Evolutionary conservation across 2,329 filamentous ascomycete genomes (phyloP).

Genomic region (Sporothrix brasiliensis): DNA sequence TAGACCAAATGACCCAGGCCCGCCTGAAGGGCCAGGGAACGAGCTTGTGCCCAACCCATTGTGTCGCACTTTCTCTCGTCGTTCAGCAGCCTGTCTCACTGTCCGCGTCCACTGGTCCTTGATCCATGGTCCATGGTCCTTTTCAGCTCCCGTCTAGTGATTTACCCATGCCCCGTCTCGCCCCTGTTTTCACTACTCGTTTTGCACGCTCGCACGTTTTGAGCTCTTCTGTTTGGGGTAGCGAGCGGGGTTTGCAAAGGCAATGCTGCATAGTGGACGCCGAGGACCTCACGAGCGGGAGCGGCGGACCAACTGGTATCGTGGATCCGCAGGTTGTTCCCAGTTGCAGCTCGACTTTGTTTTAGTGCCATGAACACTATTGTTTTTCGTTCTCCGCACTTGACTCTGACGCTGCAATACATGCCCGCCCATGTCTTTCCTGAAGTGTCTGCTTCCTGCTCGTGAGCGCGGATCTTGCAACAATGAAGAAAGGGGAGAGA

Average conservation of each 20-base stretch:
- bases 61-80: slow-evolving; percentile 14
- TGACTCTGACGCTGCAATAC: neutral
- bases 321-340: neutral
- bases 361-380: neutral
- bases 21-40: neutral
- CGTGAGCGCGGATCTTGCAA: too few species aligned
- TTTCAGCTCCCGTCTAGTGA: neutral
- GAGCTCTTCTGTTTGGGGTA: slow-evolving; percentile 24
- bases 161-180: neutral
- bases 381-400: neutral
- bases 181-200: slow-evolving; percentile 9
- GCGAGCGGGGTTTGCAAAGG: slow-evolving; percentile 11
- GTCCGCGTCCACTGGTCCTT: neutral
- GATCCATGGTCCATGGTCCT: slow-evolving; percentile 1
- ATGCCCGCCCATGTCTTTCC: too few species aligned
- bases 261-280: neutral
- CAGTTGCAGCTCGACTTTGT: neutral
- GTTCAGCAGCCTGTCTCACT: slow-evolving; percentile 7
- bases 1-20: neutral
- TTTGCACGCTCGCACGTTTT: slow-evolving; percentile 27
- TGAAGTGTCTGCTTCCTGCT: too few species aligned
- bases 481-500: too few species aligned
- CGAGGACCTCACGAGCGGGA: neutral
- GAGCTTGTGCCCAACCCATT: slow-evolving; percentile 5
- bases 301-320: neutral